Conservation (phyloP, 805 yeast genomes). For the Debaryomyces prosopidis region DNA sequence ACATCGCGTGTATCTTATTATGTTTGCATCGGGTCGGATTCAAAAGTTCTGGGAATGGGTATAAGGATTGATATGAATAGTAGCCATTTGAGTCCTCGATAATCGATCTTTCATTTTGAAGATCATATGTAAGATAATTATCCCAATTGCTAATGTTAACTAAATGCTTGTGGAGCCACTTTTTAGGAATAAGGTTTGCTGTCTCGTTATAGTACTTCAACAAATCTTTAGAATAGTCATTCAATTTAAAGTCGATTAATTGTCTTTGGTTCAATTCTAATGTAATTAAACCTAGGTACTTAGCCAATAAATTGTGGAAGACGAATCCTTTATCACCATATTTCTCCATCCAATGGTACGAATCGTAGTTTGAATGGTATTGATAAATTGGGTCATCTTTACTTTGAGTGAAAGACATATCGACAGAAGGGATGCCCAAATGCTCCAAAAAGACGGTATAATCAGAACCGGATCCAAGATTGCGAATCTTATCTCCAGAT, state of each 20-base stretch:
- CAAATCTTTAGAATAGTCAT: conserved; percentile 49
- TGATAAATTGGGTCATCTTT: conserved; percentile 54
- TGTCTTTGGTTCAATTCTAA: conserved; percentile 59
- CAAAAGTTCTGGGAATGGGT: conserved; percentile 22
- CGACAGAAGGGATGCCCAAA: conserved; percentile 65
- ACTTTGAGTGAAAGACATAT: conserved; percentile 39
- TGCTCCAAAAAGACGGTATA: conserved; percentile 63
- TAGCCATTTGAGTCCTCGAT: conserved; percentile 18
- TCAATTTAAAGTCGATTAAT: conserved; percentile 48
- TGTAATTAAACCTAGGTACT: conserved; percentile 56
- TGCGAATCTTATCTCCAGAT: conserved; percentile 36
- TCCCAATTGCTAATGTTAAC: conserved; percentile 14
- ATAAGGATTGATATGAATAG: conserved; percentile 10
- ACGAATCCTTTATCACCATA: conserved; percentile 54
- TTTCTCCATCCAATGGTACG: conserved; percentile 53
- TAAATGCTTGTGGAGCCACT: conserved; percentile 28
- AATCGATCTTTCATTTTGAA: conserved; percentile 15
- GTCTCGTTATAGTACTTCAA: conserved; percentile 33
- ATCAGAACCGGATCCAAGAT: conserved; percentile 54
- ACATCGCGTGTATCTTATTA: conserved; percentile 5
- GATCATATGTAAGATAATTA: conserved; percentile 12
- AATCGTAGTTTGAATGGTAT: conserved; percentile 59
- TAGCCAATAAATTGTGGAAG: conserved; percentile 57
- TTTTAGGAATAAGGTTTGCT: conserved; percentile 27
- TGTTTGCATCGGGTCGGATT: conserved; percentile 5